Evolutionary conservation across 192 early-diverging fungal genomes (phyloP), one percentile per base, ranked within the genome.

Genomic region (Ambispora gerdemannii): DNA sequence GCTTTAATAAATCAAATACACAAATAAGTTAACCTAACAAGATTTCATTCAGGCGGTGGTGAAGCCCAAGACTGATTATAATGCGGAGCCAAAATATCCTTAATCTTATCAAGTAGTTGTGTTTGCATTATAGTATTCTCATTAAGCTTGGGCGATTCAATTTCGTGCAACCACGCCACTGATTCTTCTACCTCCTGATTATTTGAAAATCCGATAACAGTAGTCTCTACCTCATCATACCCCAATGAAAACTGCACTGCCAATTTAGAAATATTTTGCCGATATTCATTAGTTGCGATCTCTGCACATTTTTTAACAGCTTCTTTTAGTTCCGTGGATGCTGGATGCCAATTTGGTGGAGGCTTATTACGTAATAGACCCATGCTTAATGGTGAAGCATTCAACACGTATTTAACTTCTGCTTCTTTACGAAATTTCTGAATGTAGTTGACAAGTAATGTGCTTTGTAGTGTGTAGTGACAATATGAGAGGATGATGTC

Each of bases 331-430:
- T 77, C 72, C 3, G 27, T 4, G 25, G 83, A 85, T 15, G 88
- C 88, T 10, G 90, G 90, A 67, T 92, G 90, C 90, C 90, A 92
- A 4, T 81, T 79, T 1, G 85, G 87, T 2, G 84, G 80, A 6
- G 69, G 69, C 2, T 70, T 75, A 11, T 75, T 67, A 7, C 84
- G 76, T 8, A 92, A 76, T 17, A 92, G 72, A 0, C 86, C 90
- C 90, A 92, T 92, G 15, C 83, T 85, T 35, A 92, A 67, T 0
- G 90, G 90, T 19, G 86, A 88, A 11, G 89, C 90, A 33, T 85
- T 87, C 49, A 89, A 80, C 36, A 92, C 35, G 8, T 80, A 83
- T 24, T 74, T 53, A 20, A 92, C 85, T 28, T 86, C 89, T 30
- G 76, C 72, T 13, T 75, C 77, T 17, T 53, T 73, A 17, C 81